These are phyloP conservation scores for Marsdenia floribunda DNA, from an alignment of 257 asterid species.

Conservation along the genomic window DNA sequence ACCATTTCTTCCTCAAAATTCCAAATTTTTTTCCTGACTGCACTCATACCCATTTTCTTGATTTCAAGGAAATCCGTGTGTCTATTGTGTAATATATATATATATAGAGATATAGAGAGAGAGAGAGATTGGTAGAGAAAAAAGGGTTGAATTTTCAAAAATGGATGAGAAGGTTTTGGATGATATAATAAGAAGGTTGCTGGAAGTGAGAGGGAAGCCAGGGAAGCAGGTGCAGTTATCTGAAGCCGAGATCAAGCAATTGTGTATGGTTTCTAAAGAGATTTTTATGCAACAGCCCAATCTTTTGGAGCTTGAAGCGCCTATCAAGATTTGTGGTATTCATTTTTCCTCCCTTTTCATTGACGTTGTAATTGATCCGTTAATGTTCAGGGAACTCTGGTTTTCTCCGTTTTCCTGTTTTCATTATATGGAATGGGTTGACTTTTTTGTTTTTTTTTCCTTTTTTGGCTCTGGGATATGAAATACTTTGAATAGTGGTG, in stretches of 20 bases:
- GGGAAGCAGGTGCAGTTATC: conserved; percentile 39
- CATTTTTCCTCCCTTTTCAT: neutral
- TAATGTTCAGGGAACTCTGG: neutral
- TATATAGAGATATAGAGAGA: too few species aligned
- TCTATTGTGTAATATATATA: neutral
- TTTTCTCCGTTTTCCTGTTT: neutral
- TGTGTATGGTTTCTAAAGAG: conserved; percentile 26
- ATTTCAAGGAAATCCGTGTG: neutral
- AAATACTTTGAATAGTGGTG: neutral
- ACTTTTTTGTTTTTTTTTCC: conserved; percentile 3
- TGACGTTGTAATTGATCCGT: neutral
- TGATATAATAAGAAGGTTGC: conserved; percentile 34
- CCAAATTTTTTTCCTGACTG: neutral
- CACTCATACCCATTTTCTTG: neutral
- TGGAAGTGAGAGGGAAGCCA: conserved; percentile 28
- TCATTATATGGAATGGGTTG: conserved; percentile 12
- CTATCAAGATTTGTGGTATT: conserved; percentile 43
- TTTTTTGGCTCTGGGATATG: neutral
- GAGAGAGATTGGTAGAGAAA: neutral
- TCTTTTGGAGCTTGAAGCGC: conserved; percentile 43
- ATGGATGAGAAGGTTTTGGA: conserved; percentile 30
- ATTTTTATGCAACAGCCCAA: conserved; percentile 35
- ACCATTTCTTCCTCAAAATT: neutral
- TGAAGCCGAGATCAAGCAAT: conserved; percentile 30
- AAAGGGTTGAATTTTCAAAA: neutral